Conservation (phyloP, 2,329 filamentous ascomycete species). For the Phialocephala sp. region DNA sequence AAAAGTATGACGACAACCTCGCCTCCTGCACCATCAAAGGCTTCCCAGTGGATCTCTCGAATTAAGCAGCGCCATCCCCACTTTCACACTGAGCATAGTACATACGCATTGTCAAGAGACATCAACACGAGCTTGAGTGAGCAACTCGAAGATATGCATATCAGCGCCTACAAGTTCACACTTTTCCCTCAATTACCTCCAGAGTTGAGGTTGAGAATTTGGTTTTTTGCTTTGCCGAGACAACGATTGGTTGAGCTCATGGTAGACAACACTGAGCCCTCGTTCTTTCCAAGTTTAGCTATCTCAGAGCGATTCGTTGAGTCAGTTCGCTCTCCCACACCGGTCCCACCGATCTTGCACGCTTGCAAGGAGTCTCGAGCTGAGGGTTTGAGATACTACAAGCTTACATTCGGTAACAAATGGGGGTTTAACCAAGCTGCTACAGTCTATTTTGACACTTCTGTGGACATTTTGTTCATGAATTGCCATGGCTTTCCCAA, state of each 20-base stretch:
- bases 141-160: background rate
- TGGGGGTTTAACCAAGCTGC: no score
- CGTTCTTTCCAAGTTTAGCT: background rate
- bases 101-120: background rate
- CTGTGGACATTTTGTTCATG: conserved; percentile 9
- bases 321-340: background rate
- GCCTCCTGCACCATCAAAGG: background rate
- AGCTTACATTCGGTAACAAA: background rate
- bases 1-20: background rate
- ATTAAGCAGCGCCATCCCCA: background rate
- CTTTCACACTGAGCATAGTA: background rate
- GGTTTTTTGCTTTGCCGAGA: background rate
- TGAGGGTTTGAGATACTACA: conserved; percentile 10
- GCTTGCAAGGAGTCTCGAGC: conserved; percentile 12
- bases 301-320: background rate
- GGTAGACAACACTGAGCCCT: background rate
- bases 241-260: background rate
- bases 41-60: background rate
- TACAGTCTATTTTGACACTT: background rate
- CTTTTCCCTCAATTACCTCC: background rate
- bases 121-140: background rate
- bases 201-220: background rate
- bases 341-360: background rate
- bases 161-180: background rate
- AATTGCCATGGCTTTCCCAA: background rate